Conservation (phyloP, 1,139 yeast species). For the Pneumocystis jirovecii region DNA sequence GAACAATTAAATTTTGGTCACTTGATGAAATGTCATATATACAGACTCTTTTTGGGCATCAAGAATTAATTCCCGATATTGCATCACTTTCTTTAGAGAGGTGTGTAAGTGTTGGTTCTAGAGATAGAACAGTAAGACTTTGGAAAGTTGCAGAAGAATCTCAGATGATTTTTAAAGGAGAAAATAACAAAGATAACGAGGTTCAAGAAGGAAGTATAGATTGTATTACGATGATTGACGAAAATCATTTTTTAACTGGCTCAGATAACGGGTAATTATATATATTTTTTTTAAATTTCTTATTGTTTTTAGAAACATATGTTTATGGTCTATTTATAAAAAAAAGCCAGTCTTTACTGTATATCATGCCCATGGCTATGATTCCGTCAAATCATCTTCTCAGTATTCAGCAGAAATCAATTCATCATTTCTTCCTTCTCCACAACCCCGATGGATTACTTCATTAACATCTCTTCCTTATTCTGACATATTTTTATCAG, state of each 20-base stretch:
- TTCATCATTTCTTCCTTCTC: constrained; percentile 34
- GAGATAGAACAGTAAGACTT: constrained; percentile 87
- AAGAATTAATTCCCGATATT: constrained; percentile 71
- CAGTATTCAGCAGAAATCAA: constrained; percentile 50
- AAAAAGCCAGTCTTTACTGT: constrained; percentile 67
- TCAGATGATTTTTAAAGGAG: constrained; percentile 78
- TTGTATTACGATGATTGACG: constrained; percentile 81
- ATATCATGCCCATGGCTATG: constrained; percentile 65
- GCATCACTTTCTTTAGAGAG: constrained; percentile 70
- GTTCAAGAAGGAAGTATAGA: constrained; percentile 77
- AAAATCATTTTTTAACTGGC: constrained; percentile 83
- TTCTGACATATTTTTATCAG: constrained; percentile 68
- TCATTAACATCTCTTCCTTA: constrained; percentile 77
- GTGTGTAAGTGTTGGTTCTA: constrained; percentile 87
- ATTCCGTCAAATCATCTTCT: constrained; percentile 34
- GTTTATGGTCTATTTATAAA: constrained; percentile 73
- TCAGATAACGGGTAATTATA: constrained; percentile 70
- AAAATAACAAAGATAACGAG: constrained; percentile 20
- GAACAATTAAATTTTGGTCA: constrained; percentile 75
- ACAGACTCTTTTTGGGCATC: constrained; percentile 89
- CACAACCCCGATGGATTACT: constrained; percentile 76
- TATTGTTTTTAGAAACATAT: background rate
- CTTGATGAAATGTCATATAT: constrained; percentile 75
- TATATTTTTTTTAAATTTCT: background rate
- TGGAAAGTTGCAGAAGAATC: constrained; percentile 97